These are phyloP conservation scores for Volvox africanus DNA, from an alignment of 139 green algal species.

Conservation along the genomic window DNA sequence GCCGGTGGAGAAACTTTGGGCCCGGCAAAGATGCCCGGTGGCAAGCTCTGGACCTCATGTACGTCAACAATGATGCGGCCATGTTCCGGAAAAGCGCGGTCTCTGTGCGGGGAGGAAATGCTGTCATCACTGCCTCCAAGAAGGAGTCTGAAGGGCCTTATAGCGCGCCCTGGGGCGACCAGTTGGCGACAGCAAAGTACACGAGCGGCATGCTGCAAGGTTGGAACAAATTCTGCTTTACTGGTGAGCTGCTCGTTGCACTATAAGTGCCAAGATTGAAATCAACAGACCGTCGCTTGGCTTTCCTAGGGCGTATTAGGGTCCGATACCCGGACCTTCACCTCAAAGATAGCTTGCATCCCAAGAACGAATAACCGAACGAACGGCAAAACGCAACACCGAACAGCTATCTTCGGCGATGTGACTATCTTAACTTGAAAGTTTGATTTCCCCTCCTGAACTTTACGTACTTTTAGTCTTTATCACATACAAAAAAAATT, in stretches of 20 bases:
- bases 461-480: too few relatives aligned
- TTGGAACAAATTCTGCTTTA: constrained; percentile 79
- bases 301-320: too few relatives aligned
- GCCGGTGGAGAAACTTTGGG: constrained; percentile 44
- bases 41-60: constrained; percentile 57
- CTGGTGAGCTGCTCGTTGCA: constrained; percentile 42
- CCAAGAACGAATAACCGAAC: too few relatives aligned
- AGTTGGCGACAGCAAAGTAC: constrained; percentile 39
- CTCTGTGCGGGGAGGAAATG: constrained; percentile 42
- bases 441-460: too few relatives aligned
- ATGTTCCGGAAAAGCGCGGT: constrained; percentile 48
- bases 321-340: too few relatives aligned
- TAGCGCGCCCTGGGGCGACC: constrained; percentile 41
- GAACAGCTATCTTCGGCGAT: too few relatives aligned
- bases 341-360: too few relatives aligned
- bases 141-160: neutral
- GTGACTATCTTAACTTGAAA: too few relatives aligned
- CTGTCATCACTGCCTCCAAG: constrained; percentile 37
- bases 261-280: too few relatives aligned
- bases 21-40: constrained; percentile 24
- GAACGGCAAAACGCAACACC: too few relatives aligned
- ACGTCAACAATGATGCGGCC: constrained; percentile 62
- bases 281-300: too few relatives aligned
- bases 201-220: constrained; percentile 60
- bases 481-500: too few relatives aligned